These are phyloP conservation scores for Beauveria medogensis DNA, from an alignment of 2,329 filamentous ascomycete species.

Conservation along the genomic window DNA sequence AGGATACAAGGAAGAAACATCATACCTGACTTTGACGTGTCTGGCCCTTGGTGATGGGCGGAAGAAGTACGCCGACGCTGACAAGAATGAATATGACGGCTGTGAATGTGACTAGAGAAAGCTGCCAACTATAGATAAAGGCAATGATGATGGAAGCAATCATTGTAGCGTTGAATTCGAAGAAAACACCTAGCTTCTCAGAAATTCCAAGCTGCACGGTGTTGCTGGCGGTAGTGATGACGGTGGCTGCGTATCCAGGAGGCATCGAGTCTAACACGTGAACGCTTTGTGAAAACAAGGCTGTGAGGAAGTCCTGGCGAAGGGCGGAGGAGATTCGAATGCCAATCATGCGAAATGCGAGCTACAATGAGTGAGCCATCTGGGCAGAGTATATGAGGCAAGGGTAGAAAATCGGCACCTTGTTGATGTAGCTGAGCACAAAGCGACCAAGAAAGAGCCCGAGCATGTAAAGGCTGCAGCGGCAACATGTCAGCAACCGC, in stretches of 20 bases:
- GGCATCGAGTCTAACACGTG: constrained; percentile 60
- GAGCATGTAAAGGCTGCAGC: no score
- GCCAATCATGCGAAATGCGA: constrained; percentile 53
- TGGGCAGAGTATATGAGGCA: background rate
- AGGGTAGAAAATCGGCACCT: constrained; percentile 23
- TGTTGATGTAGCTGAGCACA: constrained; percentile 51
- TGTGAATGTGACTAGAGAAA: constrained; percentile 51
- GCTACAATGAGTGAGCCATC: constrained; percentile 26
- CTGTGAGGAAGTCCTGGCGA: constrained; percentile 55
- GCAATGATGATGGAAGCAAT: constrained; percentile 45
- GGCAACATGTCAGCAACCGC: no score
- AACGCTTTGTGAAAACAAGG: constrained; percentile 57
- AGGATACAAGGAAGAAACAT: background rate
- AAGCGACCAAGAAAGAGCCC: constrained; percentile 10
- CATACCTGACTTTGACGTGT: constrained; percentile 34
- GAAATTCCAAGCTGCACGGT: constrained; percentile 57
- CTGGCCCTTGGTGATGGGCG: constrained; percentile 48
- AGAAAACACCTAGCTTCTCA: constrained; percentile 51
- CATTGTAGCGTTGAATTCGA: constrained; percentile 48
- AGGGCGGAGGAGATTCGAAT: constrained; percentile 53
- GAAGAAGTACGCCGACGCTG: constrained; percentile 40
- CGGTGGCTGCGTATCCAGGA: constrained; percentile 51
- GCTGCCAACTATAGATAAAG: constrained; percentile 49
- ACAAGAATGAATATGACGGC: constrained; percentile 48
- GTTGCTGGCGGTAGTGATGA: constrained; percentile 57